Evolutionary conservation across 2,329 filamentous ascomycete genomes (phyloP).

Genomic region (Hymenoscyphus repandus): DNA sequence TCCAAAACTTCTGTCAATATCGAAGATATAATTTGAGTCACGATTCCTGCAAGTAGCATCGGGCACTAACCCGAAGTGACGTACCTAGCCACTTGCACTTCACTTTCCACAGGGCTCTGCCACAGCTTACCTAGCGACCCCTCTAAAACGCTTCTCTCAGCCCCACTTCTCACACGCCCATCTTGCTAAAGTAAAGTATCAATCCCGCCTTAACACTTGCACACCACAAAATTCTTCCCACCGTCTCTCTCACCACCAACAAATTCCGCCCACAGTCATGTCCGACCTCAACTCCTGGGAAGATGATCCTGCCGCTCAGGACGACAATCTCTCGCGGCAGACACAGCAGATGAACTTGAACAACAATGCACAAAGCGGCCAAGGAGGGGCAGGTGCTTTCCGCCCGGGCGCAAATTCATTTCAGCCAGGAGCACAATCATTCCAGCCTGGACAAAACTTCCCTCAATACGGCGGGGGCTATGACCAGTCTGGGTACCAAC

Average conservation of each 20-base stretch:
- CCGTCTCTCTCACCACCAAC: background rate
- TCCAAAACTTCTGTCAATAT: too few species aligned
- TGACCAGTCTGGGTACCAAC: conserved; percentile 49
- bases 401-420: conserved; percentile 65
- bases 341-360: conserved; percentile 72
- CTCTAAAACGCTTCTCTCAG: conserved; percentile 18
- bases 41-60: too few species aligned
- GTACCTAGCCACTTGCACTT: too few species aligned
- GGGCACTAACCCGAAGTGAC: too few species aligned
- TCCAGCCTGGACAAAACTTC: conserved; percentile 67
- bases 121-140: conserved; percentile 8
- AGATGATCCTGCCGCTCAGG: conserved; percentile 73
- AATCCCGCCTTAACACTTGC: conserved; percentile 2
- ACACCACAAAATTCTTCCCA: background rate
- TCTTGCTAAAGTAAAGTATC: conserved; percentile 3
- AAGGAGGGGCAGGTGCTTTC: conserved; percentile 48
- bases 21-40: background rate
- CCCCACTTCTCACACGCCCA: conserved; percentile 2
- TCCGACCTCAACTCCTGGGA: conserved; percentile 94
- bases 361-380: conserved; percentile 37
- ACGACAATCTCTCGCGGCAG: conserved; percentile 71
- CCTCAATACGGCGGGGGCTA: conserved; percentile 52
- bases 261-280: conserved; percentile 48
- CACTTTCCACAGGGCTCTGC: too few species aligned
- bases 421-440: conserved; percentile 64